Percentiles rank a stretch among this genome's conserved stretches.
Evolutionary conservation across 768 basidiomycete species (phyloP).

Genomic region (Amyloporia xantha): DNA sequence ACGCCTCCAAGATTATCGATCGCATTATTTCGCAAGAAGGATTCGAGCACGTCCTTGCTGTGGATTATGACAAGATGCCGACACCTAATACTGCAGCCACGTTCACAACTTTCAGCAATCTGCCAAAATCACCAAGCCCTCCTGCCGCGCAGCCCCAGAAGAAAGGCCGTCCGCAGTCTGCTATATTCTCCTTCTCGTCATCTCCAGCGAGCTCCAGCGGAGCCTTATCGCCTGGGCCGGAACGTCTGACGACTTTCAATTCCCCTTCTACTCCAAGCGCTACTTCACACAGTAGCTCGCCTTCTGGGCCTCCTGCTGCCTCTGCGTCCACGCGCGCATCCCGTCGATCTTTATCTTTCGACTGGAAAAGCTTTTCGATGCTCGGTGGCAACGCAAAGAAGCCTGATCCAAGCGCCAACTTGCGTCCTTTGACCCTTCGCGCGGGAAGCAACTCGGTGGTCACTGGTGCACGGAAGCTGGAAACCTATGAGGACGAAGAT

Average conservation of each 20-base stretch:
- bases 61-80: slow-evolving; percentile 71
- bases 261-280: slow-evolving; percentile 15
- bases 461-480: slow-evolving; percentile 68
- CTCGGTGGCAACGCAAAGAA: slow-evolving; percentile 64
- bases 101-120: slow-evolving; percentile 21
- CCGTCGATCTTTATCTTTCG: slow-evolving; percentile 76
- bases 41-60: slow-evolving; percentile 94
- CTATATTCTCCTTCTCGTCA: slow-evolving; percentile 36
- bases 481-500: slow-evolving; percentile 89
- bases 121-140: slow-evolving; percentile 21
- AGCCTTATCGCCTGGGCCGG: slow-evolving; percentile 28
- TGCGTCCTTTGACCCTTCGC: slow-evolving; percentile 71
- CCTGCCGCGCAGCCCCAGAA: slow-evolving; percentile 15
- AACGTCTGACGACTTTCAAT: slow-evolving; percentile 30
- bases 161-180: slow-evolving; percentile 59
- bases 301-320: slow-evolving; percentile 15
- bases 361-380: slow-evolving; percentile 75
- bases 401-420: slow-evolving; percentile 39
- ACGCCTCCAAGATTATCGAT: slow-evolving; percentile 97
- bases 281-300: slow-evolving; percentile 16
- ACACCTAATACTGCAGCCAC: slow-evolving; percentile 39
- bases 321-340: slow-evolving; percentile 31
- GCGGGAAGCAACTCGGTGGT: slow-evolving; percentile 52
- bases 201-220: slow-evolving; percentile 27
- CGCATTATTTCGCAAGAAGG: slow-evolving; percentile 94